These are phyloP conservation scores for Euptelea pleiosperma DNA, from an alignment of 164 flowering plant genomes.

Conservation along the genomic window DNA sequence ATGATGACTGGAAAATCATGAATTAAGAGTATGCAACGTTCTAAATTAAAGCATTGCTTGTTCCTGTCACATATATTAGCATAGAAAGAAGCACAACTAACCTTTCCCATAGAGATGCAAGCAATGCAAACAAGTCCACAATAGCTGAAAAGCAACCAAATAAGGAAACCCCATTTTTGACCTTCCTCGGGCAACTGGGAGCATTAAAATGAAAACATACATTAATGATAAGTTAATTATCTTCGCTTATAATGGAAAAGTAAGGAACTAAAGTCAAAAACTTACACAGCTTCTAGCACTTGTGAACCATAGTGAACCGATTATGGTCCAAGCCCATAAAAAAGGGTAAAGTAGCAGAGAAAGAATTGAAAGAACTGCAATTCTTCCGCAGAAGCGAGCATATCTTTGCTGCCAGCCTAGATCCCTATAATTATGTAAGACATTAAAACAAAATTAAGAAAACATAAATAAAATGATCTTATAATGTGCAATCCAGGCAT, in stretches of 20 bases:
- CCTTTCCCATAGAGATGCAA: conserved; percentile 77
- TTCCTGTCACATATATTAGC: not conserved
- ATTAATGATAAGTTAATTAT: not conserved
- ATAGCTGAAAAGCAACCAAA: conserved; percentile 96
- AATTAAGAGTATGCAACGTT: too few relatives aligned
- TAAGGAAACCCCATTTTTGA: conserved; percentile 97
- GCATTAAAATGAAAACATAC: conserved; percentile 2
- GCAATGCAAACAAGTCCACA: conserved; percentile 89
- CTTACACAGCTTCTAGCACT: conserved; percentile 85
- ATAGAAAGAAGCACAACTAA: conserved; percentile 18
- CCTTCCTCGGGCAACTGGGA: conserved; percentile 95
- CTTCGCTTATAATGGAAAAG: not conserved
- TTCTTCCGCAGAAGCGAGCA: conserved; percentile 86
- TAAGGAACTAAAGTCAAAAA: conserved; percentile 10
- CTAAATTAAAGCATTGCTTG: too few relatives aligned
- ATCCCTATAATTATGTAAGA: conserved; percentile 55
- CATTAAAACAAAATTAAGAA: not conserved
- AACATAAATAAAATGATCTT: not conserved
- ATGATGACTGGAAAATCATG: too few relatives aligned
- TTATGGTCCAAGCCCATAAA: conserved; percentile 92
- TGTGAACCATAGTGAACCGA: conserved; percentile 94
- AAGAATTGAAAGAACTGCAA: conserved; percentile 79
- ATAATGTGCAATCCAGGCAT: not conserved
- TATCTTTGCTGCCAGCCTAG: conserved; percentile 91
- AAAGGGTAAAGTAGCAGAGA: conserved; percentile 81